A percentile compares a stretch with the other conserved stretches of the same genome.
Evolutionary conservation across 164 flowering plant species (phyloP).

Genomic region (Tinospora cordifolia): DNA sequence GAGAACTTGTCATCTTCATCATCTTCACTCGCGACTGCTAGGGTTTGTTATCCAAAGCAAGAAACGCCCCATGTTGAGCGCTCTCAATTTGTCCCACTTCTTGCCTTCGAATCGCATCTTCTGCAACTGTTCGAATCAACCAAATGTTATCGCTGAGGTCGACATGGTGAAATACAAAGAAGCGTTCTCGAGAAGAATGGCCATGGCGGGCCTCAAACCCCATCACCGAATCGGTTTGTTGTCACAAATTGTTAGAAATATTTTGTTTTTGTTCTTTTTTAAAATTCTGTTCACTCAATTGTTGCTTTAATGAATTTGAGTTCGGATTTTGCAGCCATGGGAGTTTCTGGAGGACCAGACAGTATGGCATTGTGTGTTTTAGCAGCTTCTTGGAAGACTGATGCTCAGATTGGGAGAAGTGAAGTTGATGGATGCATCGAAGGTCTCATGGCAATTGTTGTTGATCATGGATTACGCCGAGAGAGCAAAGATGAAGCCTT

Average conservation of each 20-base stretch:
- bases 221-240: conserved; percentile 60
- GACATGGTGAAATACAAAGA: conserved; percentile 37
- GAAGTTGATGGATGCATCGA: conserved; percentile 35
- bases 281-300: not conserved
- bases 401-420: conserved; percentile 21
- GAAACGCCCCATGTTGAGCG: not conserved
- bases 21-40: not conserved
- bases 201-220: conserved; percentile 72
- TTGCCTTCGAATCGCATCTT: conserved; percentile 20
- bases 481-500: conserved; percentile 81
- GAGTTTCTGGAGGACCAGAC: conserved; percentile 92
- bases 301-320: not conserved
- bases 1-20: not conserved
- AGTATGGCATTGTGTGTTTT: conserved; percentile 77
- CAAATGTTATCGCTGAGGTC: not conserved
- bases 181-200: conserved; percentile 56
- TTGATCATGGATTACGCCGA: conserved; percentile 79
- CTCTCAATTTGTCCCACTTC: not conserved
- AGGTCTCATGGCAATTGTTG: conserved; percentile 71
- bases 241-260: no score
- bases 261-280: no score
- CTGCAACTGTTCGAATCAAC: conserved; percentile 24
- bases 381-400: conserved; percentile 63
- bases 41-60: not conserved
- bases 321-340: conserved; percentile 45